phyloP scores from a whole-genome alignment of 2,329 filamentous ascomycete species.

The Fusarium odoratissimum region DNA sequence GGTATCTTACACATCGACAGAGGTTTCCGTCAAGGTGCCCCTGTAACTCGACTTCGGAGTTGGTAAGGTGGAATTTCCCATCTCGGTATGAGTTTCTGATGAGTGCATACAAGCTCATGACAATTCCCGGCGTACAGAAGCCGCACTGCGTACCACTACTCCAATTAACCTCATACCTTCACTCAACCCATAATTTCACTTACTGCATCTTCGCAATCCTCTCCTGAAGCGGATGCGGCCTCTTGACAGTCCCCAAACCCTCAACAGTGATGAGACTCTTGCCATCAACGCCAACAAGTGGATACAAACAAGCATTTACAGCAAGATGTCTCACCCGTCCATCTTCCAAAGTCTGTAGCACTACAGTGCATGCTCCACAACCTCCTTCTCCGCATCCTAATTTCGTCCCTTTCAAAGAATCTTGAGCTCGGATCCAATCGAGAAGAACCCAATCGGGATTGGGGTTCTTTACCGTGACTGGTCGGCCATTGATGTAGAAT shows the following conservation, averaged over 20 bases:
- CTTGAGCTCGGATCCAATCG: constrained; percentile 9
- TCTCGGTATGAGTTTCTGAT: constrained; percentile 3
- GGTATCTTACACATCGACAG: not conserved
- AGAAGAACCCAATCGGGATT: not conserved
- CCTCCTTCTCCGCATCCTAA: constrained; percentile 1
- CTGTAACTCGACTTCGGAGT: not conserved
- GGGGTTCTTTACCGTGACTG: not conserved
- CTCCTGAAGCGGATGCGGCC: not conserved
- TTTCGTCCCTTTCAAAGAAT: not conserved
- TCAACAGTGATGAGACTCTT: constrained; percentile 7
- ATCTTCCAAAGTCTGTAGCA: not conserved
- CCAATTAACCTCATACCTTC: fast-evolving
- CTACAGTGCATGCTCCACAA: not conserved
- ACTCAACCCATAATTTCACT: fast-evolving
- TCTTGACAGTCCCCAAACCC: not conserved
- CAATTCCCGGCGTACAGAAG: not conserved
- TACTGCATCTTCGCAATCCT: constrained; percentile 10
- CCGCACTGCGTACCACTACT: not conserved
- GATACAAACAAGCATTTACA: not conserved
- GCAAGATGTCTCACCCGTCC: not conserved
- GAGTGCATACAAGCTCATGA: constrained; percentile 1
- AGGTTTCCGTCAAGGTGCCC: not conserved
- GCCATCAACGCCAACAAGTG: constrained; percentile 6
- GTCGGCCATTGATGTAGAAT: not conserved
- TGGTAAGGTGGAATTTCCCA: not conserved